Evolutionary conservation across 2,329 filamentous ascomycete genomes (phyloP).

Genomic region (Lasiodiplodia gonubiensis): DNA sequence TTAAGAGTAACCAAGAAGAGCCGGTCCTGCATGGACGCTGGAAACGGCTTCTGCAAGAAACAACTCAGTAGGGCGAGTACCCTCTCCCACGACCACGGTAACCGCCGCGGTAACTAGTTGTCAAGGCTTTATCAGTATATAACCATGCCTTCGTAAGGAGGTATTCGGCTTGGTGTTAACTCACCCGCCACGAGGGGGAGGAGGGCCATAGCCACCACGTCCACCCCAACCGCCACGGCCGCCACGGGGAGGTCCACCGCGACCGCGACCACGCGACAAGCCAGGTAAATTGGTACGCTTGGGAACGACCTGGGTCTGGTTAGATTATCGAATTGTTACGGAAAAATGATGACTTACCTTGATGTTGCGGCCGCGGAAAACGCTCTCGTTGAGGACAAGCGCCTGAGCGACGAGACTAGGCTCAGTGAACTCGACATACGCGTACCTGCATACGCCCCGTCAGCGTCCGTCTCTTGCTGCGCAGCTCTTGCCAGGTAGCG

Average conservation of each 20-base stretch:
- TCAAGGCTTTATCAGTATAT: background rate
- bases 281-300: constrained; percentile 97
- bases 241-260: constrained; percentile 54
- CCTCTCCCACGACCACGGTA: constrained; percentile 44
- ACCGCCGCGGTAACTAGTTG: constrained; percentile 43
- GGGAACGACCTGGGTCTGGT: constrained; percentile 68
- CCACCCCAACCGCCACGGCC: constrained; percentile 57
- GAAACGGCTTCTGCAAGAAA: constrained; percentile 2
- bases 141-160: constrained; percentile 28
- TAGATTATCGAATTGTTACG: background rate
- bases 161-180: constrained; percentile 30
- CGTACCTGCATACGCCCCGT: constrained; percentile 73
- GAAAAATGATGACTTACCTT: constrained; percentile 67
- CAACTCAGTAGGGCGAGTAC: constrained; percentile 38
- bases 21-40: constrained; percentile 4
- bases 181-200: constrained; percentile 49
- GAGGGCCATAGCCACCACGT: constrained; percentile 56
- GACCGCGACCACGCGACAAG: constrained; percentile 79
- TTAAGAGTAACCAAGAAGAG: constrained; percentile 17
- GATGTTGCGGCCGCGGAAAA: constrained; percentile 92
- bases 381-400: constrained; percentile 92
- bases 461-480: constrained; percentile 60
- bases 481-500: constrained; percentile 64
- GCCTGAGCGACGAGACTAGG: constrained; percentile 87
- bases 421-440: constrained; percentile 98